Conservation (phyloP, 257 asterid genomes). For the Handroanthus guayacan region DNA sequence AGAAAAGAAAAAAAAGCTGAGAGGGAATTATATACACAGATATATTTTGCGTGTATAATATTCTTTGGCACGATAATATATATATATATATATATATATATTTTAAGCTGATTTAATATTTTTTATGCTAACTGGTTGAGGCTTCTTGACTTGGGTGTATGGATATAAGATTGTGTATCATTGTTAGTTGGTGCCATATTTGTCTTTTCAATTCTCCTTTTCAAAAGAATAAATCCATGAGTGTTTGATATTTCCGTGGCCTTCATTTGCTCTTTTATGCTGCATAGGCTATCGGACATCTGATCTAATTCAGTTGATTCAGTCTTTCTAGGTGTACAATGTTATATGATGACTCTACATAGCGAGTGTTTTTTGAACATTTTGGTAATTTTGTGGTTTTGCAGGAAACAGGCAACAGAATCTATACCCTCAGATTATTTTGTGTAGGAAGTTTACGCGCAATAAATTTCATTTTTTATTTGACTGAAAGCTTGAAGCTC, state of each 20-base stretch:
- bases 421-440: slow-evolving; percentile 34
- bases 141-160: slow-evolving; percentile 4
- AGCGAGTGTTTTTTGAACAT: slow-evolving; percentile 5
- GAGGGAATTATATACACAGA: not conserved
- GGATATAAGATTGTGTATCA: not conserved
- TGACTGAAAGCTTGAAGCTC: slow-evolving; percentile 45
- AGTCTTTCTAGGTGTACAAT: too few species aligned
- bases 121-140: not conserved
- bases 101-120: not conserved
- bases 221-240: slow-evolving; percentile 20
- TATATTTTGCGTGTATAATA: not conserved
- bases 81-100: not conserved
- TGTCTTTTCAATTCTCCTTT: not conserved
- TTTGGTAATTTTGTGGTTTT: slow-evolving; percentile 38
- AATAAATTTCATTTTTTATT: slow-evolving; percentile 37
- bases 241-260: not conserved
- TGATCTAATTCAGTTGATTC: too few species aligned
- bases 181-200: not conserved
- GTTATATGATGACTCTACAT: too few species aligned
- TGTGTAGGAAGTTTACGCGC: slow-evolving; percentile 31
- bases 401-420: slow-evolving; percentile 36
- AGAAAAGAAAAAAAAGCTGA: too few species aligned
- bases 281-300: not conserved
- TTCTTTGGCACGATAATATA: not conserved
- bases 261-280: slow-evolving; percentile 1